Conservation (phyloP, 345 rosid species). For the Noccaea caerulescens region DNA sequence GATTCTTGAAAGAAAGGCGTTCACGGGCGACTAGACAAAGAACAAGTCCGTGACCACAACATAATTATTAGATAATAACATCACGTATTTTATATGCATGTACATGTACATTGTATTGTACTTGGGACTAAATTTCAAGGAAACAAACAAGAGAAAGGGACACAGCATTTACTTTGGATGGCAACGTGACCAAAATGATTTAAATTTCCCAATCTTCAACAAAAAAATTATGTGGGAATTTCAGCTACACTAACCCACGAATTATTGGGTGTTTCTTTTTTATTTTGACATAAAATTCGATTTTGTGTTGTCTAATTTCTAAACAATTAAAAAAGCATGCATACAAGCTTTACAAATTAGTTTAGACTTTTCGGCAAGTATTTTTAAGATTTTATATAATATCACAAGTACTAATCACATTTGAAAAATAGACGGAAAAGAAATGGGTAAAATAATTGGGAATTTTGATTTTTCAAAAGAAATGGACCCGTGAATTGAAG, state of each 20-base stretch:
- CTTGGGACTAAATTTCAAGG: constrained; percentile 27
- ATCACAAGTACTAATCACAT: too few species aligned
- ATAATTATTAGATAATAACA: not conserved
- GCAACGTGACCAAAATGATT: constrained; percentile 11
- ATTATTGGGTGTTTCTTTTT: not conserved
- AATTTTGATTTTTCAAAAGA: not conserved
- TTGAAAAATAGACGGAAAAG: too few species aligned
- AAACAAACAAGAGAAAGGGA: constrained; percentile 23
- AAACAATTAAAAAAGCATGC: not conserved
- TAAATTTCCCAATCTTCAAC: not conserved
- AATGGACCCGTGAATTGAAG: constrained; percentile 37
- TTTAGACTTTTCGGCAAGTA: not conserved
- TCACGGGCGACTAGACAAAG: constrained; percentile 35
- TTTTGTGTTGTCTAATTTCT: not conserved
- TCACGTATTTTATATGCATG: constrained; percentile 10
- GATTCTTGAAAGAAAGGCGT: constrained; percentile 12
- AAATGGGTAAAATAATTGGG: too few species aligned
- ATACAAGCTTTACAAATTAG: not conserved
- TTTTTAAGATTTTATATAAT: too few species aligned
- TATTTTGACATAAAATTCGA: not conserved
- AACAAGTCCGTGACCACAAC: constrained; percentile 39
- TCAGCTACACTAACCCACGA: not conserved
- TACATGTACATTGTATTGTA: constrained; percentile 33
- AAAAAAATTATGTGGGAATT: not conserved
- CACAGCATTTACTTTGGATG: constrained; percentile 10